Base-by-base conservation (phyloP, 2,329 filamentous ascomycete species). In the Fusarium nodosum region DNA sequence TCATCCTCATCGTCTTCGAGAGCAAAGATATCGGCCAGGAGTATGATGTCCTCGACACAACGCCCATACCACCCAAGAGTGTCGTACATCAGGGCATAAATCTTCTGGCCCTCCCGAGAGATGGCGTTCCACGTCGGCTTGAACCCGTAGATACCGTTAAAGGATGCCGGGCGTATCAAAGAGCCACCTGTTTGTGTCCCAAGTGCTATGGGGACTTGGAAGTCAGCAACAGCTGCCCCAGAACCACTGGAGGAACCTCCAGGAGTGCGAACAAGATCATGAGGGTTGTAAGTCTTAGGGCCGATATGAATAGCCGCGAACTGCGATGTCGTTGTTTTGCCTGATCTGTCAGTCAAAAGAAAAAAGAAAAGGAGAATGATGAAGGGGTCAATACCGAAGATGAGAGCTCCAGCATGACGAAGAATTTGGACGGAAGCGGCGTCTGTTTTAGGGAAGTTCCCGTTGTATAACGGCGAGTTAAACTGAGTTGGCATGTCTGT, bases 211-310 rank as follows among this genome's bases (percentile, higher is more conserved):
- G 89, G 87, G 1, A 83, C 85, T 68, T 92, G 90, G 57, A 86
- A 85, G 69, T 92, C 90, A 18, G 81, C 89, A 1, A 92, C 88
- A 1, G 88, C 89, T 0, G 90, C 89, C 2, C 84, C 90, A 4
- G 90, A 91, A 1, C 90, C 90, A 1, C 88, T 89, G 0, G 88
- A 91, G 0, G 89, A 92, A 46, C 90, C 90, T 1, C 90, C 90
- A 0, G 90, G 90, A 0, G 90, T 91, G 7, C 91, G 84, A 0
- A 82, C 83, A 3, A 80, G 76, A 74, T 92, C 89, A 68, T 93
- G 92, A 0, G 90, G 88, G 73, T 92, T 92, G 5, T 77, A 74
- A 1, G 88, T 89, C 52, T 81, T 81, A 2, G 85, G 82, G 0
- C 88, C 88, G 16, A 80, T 76, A 2, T 81, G 82, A 0, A 83